Conservation (phyloP, 2,329 filamentous ascomycete species). For the Penicillium expansum region DNA sequence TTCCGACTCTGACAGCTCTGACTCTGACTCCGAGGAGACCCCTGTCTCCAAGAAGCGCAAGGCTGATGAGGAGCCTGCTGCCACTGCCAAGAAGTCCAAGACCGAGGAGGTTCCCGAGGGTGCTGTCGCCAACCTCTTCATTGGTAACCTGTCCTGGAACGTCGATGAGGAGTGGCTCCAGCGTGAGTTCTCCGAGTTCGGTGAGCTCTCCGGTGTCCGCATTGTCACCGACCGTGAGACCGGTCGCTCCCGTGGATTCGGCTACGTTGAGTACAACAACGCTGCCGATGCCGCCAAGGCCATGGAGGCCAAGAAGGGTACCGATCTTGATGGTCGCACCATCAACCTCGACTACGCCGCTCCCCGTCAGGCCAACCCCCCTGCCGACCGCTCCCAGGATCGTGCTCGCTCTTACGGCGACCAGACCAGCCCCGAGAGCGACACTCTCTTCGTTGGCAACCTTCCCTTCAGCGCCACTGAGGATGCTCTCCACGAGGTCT, state of each 20-base stretch:
- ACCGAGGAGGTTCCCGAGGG: conserved; percentile 35
- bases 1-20: conserved; percentile 29
- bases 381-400: conserved; percentile 57
- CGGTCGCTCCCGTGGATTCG: conserved; percentile 86
- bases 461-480: conserved; percentile 80
- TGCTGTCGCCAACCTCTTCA: conserved; percentile 67
- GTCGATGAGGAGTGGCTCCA: conserved; percentile 79
- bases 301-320: conserved; percentile 69
- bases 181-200: conserved; percentile 76
- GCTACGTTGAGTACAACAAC: conserved; percentile 82
- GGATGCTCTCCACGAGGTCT: conserved; percentile 70
- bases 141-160: conserved; percentile 88
- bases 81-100: conserved; percentile 63
- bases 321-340: conserved; percentile 69
- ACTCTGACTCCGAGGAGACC: conserved; percentile 31
- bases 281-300: conserved; percentile 68
- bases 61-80: conserved; percentile 44
- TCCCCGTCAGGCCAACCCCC: conserved; percentile 55
- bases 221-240: conserved; percentile 79
- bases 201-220: conserved; percentile 68
- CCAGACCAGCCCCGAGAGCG: conserved; percentile 71
- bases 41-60: conserved; percentile 49
- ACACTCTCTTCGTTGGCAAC: conserved; percentile 91
- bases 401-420: conserved; percentile 66
- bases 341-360: conserved; percentile 79